Base-by-base conservation (phyloP, 2,329 filamentous ascomycete genomes). In the Phaeophleospora eucalypticola region DNA sequence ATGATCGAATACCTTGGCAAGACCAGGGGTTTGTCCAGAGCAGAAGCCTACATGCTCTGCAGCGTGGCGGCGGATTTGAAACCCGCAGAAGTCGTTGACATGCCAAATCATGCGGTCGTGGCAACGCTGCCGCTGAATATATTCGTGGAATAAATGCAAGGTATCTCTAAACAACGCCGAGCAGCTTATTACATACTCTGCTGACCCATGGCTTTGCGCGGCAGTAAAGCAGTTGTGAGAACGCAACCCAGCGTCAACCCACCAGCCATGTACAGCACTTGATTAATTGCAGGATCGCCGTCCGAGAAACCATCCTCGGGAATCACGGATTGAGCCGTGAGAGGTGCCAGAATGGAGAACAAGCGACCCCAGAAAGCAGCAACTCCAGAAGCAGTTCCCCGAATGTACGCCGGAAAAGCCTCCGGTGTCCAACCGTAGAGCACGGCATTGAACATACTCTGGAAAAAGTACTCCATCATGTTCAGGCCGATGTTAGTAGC, bases 311-410 rank as follows among this genome's bases (percentile, higher is more conserved):
- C 55, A 14, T 21, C 20, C 6, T 43, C 33, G 0, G 62, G 62
- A 18, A 65, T 37, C 3, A 64, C 59, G n/a, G 74, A 65, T 52
- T 78, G 73, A 3, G 76, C 77, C 43, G 79, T 77, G 32, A 81
- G 57, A 0, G 79, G 79, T 32, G 75, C 77, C 14, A 82, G 71
- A 36, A 82, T 81, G 8, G 76, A 75, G 53, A 79, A 79, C 18
- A 82, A 44, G 2, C 79, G 63, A 1, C 79, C 79, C 76, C 77
- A 81, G 57, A 80, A 82, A 49, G 75, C 77, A 2, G 78, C 77
- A 10, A 81, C 48, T 0, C 80, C 79, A 53, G 74, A 77, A 0
- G 79, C 67, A 0, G 75, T 79, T 2, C 48, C 48, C 35, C 48
- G 29, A 24, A 47, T 43, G 9, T 32, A 38, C 3, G 45, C 45